phyloP scores from a whole-genome alignment of 2,329 filamentous ascomycete genomes.

The Albophoma yamanashiensis region DNA sequence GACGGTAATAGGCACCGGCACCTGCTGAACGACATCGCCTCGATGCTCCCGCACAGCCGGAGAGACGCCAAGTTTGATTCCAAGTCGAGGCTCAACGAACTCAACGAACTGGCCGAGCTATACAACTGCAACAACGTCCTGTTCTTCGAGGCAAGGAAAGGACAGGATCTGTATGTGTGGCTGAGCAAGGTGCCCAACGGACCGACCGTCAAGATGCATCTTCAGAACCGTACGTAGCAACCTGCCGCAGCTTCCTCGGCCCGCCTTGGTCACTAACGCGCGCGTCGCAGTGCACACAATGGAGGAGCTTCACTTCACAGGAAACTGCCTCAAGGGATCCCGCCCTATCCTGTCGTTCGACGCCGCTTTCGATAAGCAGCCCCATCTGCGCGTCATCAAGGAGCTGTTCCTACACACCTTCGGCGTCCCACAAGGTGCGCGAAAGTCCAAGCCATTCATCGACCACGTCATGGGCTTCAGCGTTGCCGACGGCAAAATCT shows the following conservation, averaged over 20 bases:
- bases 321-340: slow-evolving; percentile 92
- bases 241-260: too few relatives aligned
- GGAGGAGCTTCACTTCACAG: slow-evolving; percentile 93
- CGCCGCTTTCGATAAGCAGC: slow-evolving; percentile 68
- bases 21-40: slow-evolving; percentile 77
- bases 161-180: slow-evolving; percentile 90
- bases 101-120: slow-evolving; percentile 65
- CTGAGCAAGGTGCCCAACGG: slow-evolving; percentile 76
- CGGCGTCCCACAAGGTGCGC: slow-evolving; percentile 77
- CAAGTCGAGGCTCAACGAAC: slow-evolving; percentile 74
- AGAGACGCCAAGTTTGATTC: slow-evolving; percentile 97
- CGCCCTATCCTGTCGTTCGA: slow-evolving; percentile 90
- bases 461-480: slow-evolving; percentile 94
- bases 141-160: slow-evolving; percentile 93
- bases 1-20: slow-evolving; percentile 64
- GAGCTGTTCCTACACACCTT: slow-evolving; percentile 87
- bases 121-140: slow-evolving; percentile 93
- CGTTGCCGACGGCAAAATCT: slow-evolving; percentile 85
- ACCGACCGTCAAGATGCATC: slow-evolving; percentile 55
- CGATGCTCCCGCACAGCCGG: slow-evolving; percentile 80
- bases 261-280: slow-evolving; percentile 10
- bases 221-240: slow-evolving; percentile 55
- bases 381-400: slow-evolving; percentile 74
- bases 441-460: slow-evolving; percentile 90
- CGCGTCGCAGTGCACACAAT: slow-evolving; percentile 72